Evolutionary conservation across 129 eudicot genomes (phyloP).

Genomic region (Erigeron canadensis): DNA sequence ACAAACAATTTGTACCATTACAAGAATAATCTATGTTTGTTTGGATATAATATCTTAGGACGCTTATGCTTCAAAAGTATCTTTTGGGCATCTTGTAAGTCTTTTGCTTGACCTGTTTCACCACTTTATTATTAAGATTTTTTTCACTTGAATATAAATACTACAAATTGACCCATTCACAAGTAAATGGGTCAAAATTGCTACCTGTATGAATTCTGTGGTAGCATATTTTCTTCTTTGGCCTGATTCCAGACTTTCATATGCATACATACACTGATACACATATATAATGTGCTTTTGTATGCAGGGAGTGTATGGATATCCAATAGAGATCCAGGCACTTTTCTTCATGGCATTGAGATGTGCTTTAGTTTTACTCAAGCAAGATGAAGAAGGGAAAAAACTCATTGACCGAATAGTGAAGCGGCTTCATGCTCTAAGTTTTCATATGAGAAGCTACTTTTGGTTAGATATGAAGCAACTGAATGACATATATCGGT

Average conservation of each 20-base stretch:
- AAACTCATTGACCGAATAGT: slow-evolving; percentile 66
- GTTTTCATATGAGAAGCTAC: slow-evolving; percentile 92
- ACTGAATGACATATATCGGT: slow-evolving; percentile 86
- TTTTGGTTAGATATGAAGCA: slow-evolving; percentile 92
- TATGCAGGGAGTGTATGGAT: slow-evolving; percentile 87
- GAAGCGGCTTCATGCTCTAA: slow-evolving; percentile 92
- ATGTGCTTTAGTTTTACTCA: slow-evolving; percentile 70
- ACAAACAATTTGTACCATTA: not conserved
- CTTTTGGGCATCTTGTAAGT: not conserved
- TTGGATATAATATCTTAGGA: not conserved
- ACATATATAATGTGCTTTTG: not conserved
- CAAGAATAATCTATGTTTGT: not conserved
- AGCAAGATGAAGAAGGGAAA: slow-evolving; percentile 85
- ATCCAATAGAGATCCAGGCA: slow-evolving; percentile 94
- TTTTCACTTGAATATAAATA: too few species aligned
- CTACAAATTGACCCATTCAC: too few species aligned
- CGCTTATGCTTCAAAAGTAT: not conserved
- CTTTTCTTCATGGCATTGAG: slow-evolving; percentile 95
- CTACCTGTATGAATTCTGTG: not conserved
- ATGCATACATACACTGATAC: not conserved
- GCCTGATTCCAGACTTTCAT: not conserved
- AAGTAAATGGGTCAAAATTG: too few species aligned
- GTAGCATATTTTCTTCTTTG: not conserved
- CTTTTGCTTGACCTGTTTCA: too few species aligned
- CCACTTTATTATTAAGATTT: too few species aligned